phyloP scores from a whole-genome alignment of 306 rosid genomes.

The Hylodesmum podocarpum region DNA sequence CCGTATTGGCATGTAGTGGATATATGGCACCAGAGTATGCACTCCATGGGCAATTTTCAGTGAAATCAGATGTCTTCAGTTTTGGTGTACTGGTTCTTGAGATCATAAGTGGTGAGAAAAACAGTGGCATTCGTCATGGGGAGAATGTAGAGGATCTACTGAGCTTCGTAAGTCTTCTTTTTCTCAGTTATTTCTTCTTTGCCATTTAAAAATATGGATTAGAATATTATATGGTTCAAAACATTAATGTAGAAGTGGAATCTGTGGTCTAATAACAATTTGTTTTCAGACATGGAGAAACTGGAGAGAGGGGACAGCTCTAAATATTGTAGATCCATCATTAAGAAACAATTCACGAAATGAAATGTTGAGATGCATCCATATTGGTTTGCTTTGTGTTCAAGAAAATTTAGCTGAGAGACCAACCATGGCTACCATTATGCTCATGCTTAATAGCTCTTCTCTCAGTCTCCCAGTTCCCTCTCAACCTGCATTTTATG shows the following conservation, averaged over 20 bases:
- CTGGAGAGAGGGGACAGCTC: background rate
- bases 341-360: background rate
- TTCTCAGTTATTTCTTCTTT: no score
- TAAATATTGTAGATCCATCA: background rate
- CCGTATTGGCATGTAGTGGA: slow-evolving; percentile 28
- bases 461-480: background rate
- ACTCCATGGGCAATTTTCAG: slow-evolving; percentile 39
- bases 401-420: no score
- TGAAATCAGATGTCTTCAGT: slow-evolving; percentile 50
- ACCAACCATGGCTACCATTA: no score
- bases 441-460: no score
- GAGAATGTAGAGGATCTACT: background rate
- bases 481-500: background rate
- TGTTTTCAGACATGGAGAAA: background rate
- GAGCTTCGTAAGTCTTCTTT: background rate
- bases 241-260: no score
- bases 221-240: no score
- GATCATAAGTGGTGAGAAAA: background rate
- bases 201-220: no score
- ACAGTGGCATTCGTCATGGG: background rate
- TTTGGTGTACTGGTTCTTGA: slow-evolving; percentile 36
- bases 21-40: no score
- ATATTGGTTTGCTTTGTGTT: no score
- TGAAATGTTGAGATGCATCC: background rate
- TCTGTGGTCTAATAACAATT: no score